Conservation (phyloP, 441 rosid genomes). For the Euphorbia celastroides region DNA sequence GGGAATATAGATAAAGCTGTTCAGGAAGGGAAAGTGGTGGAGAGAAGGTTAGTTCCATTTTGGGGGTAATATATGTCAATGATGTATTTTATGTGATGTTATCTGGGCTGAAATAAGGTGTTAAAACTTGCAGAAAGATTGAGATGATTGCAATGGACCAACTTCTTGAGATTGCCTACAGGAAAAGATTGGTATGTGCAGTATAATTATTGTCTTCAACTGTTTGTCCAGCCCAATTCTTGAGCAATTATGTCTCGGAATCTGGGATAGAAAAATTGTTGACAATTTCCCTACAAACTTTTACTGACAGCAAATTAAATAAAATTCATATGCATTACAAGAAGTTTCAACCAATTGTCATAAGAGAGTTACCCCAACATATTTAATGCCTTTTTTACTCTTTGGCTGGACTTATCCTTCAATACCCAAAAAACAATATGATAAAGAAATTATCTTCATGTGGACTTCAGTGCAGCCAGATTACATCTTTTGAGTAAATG, state of each 20-base stretch:
- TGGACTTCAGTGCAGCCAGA: neutral
- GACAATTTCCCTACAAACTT: neutral
- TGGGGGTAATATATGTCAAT: conserved; percentile 20
- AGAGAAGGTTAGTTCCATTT: conserved; percentile 46
- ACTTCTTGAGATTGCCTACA: conserved; percentile 79
- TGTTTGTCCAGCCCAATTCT: conserved; percentile 5
- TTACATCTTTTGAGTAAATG: too few species aligned
- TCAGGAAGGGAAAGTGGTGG: conserved; percentile 43
- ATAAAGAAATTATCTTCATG: neutral
- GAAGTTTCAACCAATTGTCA: neutral
- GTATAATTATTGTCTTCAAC: conserved; percentile 17
- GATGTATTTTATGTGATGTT: conserved; percentile 9
- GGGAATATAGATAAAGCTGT: conserved; percentile 54
- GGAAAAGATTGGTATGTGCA: conserved; percentile 64
- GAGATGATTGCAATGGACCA: conserved; percentile 82
- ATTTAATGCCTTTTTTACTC: neutral
- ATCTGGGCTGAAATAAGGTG: conserved; percentile 10
- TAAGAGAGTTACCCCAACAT: neutral
- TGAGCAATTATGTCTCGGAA: conserved; percentile 1
- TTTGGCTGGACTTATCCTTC: neutral
- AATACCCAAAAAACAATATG: too few species aligned
- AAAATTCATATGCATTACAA: neutral
- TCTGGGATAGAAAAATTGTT: neutral
- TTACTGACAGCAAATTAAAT: neutral
- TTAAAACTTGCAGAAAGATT: conserved; percentile 49